phyloP scores from a whole-genome alignment of 495 filamentous ascomycete genomes.

The Parmelia sp. region DNA sequence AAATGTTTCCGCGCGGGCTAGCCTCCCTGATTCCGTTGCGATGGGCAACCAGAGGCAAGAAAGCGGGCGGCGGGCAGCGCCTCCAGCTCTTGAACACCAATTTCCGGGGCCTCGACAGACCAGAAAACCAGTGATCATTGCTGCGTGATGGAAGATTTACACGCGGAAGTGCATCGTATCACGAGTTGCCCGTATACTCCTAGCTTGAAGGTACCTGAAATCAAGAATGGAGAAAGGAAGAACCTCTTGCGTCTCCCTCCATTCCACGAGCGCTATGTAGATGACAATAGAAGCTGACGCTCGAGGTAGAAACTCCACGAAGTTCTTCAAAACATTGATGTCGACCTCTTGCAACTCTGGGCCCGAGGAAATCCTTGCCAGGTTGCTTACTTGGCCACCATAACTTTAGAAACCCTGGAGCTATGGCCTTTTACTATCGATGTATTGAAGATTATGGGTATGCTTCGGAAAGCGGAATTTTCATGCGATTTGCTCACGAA shows the following conservation, averaged over 20 bases:
- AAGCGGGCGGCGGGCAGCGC: neutral
- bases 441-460: constrained; percentile 40
- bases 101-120: constrained; percentile 63
- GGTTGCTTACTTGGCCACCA: constrained; percentile 35
- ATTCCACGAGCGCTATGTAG: neutral
- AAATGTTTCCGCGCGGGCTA: neutral
- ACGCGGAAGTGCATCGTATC: constrained; percentile 18
- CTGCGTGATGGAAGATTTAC: constrained; percentile 31
- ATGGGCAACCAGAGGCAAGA: neutral
- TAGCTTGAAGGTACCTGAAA: constrained; percentile 15
- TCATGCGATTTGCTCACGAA: constrained; percentile 8
- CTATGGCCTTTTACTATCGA: constrained; percentile 37
- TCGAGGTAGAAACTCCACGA: constrained; percentile 36
- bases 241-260: neutral
- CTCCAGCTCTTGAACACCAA: neutral
- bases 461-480: constrained; percentile 2
- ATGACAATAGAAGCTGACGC: constrained; percentile 2
- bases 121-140: neutral
- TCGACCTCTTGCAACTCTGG: constrained; percentile 34
- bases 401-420: constrained; percentile 42
- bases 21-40: neutral
- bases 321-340: constrained; percentile 25
- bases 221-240: neutral
- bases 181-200: constrained; percentile 18
- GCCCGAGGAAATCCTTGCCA: constrained; percentile 43